Conservation (phyloP, 2,329 filamentous ascomycete genomes). For the Paecilomyces variotii region DNA sequence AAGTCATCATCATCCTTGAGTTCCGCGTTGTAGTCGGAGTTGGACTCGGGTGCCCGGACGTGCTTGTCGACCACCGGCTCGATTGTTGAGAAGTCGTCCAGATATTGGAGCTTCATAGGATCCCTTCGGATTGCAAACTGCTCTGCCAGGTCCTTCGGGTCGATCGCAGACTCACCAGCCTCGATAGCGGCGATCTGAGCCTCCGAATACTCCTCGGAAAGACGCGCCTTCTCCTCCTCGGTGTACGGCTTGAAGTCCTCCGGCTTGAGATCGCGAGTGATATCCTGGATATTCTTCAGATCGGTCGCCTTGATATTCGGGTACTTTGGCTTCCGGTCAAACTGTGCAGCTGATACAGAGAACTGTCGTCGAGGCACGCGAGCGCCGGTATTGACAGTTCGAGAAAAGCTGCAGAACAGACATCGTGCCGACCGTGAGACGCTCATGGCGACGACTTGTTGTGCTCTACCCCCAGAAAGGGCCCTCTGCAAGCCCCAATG, state of each 20-base stretch:
- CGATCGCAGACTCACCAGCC: constrained; percentile 70
- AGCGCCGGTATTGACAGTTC: constrained; percentile 28
- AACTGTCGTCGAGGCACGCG: constrained; percentile 42
- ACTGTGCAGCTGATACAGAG: constrained; percentile 35
- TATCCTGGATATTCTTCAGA: constrained; percentile 17
- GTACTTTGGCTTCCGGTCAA: constrained; percentile 33
- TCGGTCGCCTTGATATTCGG: constrained; percentile 30
- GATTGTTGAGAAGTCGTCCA: constrained; percentile 74
- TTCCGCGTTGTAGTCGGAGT: constrained; percentile 49
- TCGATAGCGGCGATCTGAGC: constrained; percentile 75
- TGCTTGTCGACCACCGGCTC: constrained; percentile 71
- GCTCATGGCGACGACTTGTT: constrained; percentile 35
- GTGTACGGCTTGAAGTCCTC: constrained; percentile 52
- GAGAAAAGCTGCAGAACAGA: constrained; percentile 42
- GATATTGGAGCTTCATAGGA: constrained; percentile 62
- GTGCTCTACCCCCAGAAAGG: constrained; percentile 21
- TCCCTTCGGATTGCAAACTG: constrained; percentile 67
- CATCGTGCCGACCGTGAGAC: constrained; percentile 42
- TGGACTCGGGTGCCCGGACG: constrained; percentile 42
- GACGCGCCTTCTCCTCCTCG: constrained; percentile 52
- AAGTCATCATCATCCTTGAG: constrained; percentile 58
- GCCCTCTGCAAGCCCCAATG: constrained; percentile 12
- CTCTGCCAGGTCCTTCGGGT: constrained; percentile 62
- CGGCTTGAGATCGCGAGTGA: constrained; percentile 15
- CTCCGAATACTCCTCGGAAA: constrained; percentile 64